Percentiles rank a stretch among this genome's conserved stretches.
phyloP scores from a whole-genome alignment of 805 yeast species.

The Kodamaea fukazawae region DNA sequence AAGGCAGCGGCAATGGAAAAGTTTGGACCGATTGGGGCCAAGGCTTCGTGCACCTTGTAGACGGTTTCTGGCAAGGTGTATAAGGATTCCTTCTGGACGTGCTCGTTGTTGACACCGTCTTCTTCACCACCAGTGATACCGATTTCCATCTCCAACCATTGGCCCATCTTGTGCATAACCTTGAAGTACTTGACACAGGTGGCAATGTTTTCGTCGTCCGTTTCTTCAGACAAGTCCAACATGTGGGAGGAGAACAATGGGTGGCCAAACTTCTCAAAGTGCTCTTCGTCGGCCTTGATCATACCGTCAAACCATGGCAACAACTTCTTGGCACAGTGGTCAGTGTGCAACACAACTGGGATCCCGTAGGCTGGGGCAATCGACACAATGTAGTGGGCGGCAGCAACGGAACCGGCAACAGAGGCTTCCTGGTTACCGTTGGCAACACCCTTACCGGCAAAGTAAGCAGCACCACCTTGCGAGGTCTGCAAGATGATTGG shows the following conservation, averaged over 20 bases:
- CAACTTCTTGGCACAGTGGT: conserved; percentile 98
- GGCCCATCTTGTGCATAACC: conserved; percentile 90
- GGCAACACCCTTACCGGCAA: conserved; percentile 98
- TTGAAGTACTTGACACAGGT: conserved; percentile 92
- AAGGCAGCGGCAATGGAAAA: conserved; percentile 99
- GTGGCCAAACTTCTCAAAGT: conserved; percentile 81
- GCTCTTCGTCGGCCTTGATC: conserved; percentile 94
- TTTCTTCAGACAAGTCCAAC: conserved; percentile 96
- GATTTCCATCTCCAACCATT: conserved; percentile 99
- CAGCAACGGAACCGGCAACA: conserved; percentile 92
- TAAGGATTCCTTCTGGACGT: conserved; percentile 78
- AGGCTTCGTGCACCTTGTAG: conserved; percentile 84
- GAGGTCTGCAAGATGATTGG: conserved; percentile 97
- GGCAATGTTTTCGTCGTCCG: conserved; percentile 92
- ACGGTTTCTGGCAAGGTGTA: conserved; percentile 97
- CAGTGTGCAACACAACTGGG: conserved; percentile 96
- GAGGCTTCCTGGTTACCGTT: conserved; percentile 93
- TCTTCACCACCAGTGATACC: conserved; percentile 99
- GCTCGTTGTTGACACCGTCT: conserved; percentile 99
- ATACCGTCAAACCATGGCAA: conserved; percentile 99
- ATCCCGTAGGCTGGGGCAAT: conserved; percentile 95
- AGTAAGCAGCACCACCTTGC: conserved; percentile 99
- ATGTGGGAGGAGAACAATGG: conserved; percentile 98
- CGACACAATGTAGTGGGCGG: conserved; percentile 95
- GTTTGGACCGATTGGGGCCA: conserved; percentile 89